A percentile compares a stretch with the other conserved stretches of the same genome.
These are phyloP conservation scores for Candida dajiaensis DNA, from an alignment of 805 yeast genomes.

Conservation along the genomic window DNA sequence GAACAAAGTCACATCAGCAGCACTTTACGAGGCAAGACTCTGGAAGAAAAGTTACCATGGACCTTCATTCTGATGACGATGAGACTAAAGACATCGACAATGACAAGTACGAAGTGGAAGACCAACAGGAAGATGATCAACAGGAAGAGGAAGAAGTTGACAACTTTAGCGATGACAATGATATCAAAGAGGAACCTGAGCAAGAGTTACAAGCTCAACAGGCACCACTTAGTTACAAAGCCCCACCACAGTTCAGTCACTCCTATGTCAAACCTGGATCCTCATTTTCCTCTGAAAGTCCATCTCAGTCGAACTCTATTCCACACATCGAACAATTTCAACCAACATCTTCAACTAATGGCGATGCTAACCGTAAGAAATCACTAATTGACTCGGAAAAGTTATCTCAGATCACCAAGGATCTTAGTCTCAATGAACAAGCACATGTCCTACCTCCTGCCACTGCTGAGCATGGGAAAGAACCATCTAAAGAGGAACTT, in stretches of 20 bases:
- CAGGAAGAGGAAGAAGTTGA: slow-evolving; percentile 23
- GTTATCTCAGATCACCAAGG: slow-evolving; percentile 2
- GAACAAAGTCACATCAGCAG: slow-evolving; percentile 18
- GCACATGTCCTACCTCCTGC: background rate
- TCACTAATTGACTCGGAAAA: slow-evolving; percentile 10
- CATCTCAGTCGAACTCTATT: background rate
- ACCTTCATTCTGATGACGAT: slow-evolving; percentile 10
- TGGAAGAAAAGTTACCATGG: slow-evolving; percentile 11
- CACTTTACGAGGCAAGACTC: slow-evolving; percentile 7
- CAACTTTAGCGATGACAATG: slow-evolving; percentile 17
- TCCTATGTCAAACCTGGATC: slow-evolving; percentile 6
- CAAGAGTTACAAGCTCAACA: background rate
- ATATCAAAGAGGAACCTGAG: background rate
- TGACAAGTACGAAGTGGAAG: background rate
- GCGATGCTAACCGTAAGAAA: slow-evolving; percentile 3
- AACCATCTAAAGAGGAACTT: slow-evolving; percentile 17
- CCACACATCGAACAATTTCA: background rate
- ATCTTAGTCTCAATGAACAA: background rate
- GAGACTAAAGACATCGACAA: slow-evolving; percentile 6
- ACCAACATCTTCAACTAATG: background rate
- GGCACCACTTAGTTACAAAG: slow-evolving; percentile 14
- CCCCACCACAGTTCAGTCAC: slow-evolving; percentile 23
- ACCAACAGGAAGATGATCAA: slow-evolving; percentile 5
- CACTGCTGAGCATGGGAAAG: slow-evolving; percentile 8
- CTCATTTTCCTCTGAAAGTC: slow-evolving; percentile 4